Percentiles rank a stretch among this genome's conserved stretches.
Evolutionary conservation across 2,329 filamentous ascomycete genomes (phyloP).

Genomic region (Botryosphaeria dothidea): DNA sequence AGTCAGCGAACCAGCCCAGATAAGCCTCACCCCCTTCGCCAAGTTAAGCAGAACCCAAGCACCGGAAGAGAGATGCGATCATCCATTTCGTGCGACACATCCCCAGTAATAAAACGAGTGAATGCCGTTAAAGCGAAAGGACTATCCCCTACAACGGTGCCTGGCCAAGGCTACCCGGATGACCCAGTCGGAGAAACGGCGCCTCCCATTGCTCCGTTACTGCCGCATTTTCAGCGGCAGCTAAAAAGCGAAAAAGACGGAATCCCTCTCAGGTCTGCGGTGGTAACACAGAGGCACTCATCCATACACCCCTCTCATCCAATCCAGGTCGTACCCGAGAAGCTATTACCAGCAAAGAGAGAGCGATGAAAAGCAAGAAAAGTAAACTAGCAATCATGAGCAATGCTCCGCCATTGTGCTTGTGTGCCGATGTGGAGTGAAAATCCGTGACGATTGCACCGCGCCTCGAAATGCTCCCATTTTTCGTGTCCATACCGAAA

Average conservation of each 20-base stretch:
- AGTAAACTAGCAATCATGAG: background rate
- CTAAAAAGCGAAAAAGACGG: background rate
- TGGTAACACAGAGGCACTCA: background rate
- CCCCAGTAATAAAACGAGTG: no score
- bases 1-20: no score
- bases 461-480: slow-evolving; percentile 5
- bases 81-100: no score
- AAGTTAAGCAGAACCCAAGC: no score
- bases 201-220: no score
- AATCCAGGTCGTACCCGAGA: background rate
- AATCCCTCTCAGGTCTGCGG: no score
- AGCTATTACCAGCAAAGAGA: background rate
- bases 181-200: no score
- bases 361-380: background rate
- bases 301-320: background rate
- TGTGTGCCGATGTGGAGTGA: background rate
- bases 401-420: background rate
- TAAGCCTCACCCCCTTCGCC: no score
- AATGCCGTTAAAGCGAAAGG: no score
- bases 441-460: background rate
- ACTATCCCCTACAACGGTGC: no score
- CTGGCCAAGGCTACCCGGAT: no score
- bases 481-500: background rate
- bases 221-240: background rate
- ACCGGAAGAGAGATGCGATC: no score